Base-by-base conservation (phyloP, 2,329 filamentous ascomycete species). In the Pyricularia sp. region DNA sequence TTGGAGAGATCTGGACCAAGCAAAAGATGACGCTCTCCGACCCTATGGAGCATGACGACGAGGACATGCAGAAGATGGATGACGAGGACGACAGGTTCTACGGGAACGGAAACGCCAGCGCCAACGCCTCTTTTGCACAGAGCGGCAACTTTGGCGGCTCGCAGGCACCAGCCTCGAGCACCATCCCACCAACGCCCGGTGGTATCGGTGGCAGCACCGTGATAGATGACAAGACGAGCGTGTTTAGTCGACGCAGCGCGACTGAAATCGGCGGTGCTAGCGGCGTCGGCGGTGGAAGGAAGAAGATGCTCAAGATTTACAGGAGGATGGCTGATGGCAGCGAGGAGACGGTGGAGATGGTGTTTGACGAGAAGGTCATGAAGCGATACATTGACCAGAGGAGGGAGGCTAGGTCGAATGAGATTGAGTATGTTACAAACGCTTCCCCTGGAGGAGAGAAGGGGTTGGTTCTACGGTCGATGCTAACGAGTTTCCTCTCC, bases 1-100 rank as follows among this genome's bases (percentile, higher is more conserved):
- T 99, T 73, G 88, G 90, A 69, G 89, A 92, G 70, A 97, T 98
- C 71, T 99, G 95, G 95, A 90, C 93, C 70, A 89, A 91, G 72
- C 94, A 98, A 78, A 92, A 91, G 78, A 81, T 86, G 17, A 94
- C 90, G 68, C 83, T 98, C 7, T 89, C 89, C 7, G 91, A 95
- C 69, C 82, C 82, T 0, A 85, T 90, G 65, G 90, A 93, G 70
- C 89, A 88, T 72, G 86, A 88, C 67, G 86, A 89, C 72, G 83
- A 85, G 66, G 87, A 90, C 61, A 81, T 88, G 14, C 81, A 85
- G 17, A 81, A 82, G 65, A 86, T 84, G 36, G 84, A 86, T 69
- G 86, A 88, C 72, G 86, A 88, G 73, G 86, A 88, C 73, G 86
- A 92, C 70, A 81, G 87, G 42, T 92, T 92, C 36, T 92, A 95